These are phyloP conservation scores for Afroboletus lepidellus DNA, from an alignment of 1,284 basidiomycete species.

Conservation along the genomic window DNA sequence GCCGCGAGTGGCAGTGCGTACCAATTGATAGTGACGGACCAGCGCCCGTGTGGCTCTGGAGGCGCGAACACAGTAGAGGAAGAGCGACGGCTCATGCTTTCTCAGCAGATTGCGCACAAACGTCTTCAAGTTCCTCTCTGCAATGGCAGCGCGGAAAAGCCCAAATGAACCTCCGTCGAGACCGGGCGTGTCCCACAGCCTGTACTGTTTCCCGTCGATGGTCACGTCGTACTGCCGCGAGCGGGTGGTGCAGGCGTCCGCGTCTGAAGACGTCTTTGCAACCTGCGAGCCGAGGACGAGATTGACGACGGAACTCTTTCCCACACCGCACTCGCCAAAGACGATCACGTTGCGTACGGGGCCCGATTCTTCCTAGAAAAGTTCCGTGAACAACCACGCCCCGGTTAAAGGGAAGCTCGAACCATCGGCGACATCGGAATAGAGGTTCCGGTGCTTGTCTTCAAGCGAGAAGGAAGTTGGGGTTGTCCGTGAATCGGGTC, in stretches of 20 bases:
- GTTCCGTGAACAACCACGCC: conserved; percentile 6
- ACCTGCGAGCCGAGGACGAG: conserved; percentile 24
- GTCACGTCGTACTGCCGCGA: conserved; percentile 18
- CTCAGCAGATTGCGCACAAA: conserved; percentile 23
- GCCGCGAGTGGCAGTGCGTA: conserved; percentile 16
- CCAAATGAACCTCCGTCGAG: conserved; percentile 31
- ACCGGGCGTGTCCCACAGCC: conserved; percentile 35
- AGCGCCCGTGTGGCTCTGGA: conserved; percentile 31
- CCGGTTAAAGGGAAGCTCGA: conserved; percentile 1
- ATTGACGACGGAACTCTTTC: conserved; percentile 36
- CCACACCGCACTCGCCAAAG: conserved; percentile 34
- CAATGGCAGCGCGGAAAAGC: conserved; percentile 22
- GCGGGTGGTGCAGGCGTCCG: conserved; percentile 27
- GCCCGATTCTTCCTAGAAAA: conserved; percentile 6
- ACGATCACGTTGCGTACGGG: conserved; percentile 28
- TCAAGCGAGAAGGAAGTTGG: background rate
- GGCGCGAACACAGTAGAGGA: conserved; percentile 34
- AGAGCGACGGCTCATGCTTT: conserved; percentile 24
- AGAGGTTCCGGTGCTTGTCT: background rate
- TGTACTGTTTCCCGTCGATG: conserved; percentile 22
- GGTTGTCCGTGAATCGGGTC: background rate
- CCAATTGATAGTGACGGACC: conserved; percentile 30
- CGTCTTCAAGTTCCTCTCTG: conserved; percentile 28
- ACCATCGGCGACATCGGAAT: conserved; percentile 16
- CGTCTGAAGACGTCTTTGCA: conserved; percentile 32